Evolutionary conservation across 2,329 filamentous ascomycete genomes (phyloP).

Genomic region (Pseudodiploospora longispora): DNA sequence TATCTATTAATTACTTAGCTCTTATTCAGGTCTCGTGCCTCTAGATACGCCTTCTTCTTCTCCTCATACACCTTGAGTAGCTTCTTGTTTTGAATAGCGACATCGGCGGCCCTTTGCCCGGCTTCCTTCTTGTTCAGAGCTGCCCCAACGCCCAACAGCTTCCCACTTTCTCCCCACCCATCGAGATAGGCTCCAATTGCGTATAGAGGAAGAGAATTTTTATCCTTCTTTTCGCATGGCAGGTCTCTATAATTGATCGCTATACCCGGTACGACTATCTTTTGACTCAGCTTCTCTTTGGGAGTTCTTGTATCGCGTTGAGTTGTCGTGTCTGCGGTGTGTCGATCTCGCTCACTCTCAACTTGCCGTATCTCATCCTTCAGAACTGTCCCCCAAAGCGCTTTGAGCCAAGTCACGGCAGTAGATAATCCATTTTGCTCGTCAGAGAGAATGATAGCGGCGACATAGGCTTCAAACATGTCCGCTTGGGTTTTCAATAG

Average conservation of each 20-base stretch:
- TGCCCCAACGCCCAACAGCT: slow-evolving; percentile 54
- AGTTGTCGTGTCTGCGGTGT: slow-evolving; percentile 4
- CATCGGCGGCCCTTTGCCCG: slow-evolving; percentile 55
- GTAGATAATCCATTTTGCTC: slow-evolving; percentile 51
- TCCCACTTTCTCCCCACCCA: slow-evolving; percentile 59
- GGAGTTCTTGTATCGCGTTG: slow-evolving; percentile 6
- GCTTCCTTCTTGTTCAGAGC: slow-evolving; percentile 63
- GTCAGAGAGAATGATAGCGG: slow-evolving; percentile 65
- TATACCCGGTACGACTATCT: slow-evolving; percentile 48
- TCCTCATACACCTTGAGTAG: slow-evolving; percentile 43
- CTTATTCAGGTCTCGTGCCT: slow-evolving; percentile 14
- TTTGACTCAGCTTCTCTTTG: slow-evolving; percentile 22
- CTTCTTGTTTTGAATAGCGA: slow-evolving; percentile 59
- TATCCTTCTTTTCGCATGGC: slow-evolving; percentile 44
- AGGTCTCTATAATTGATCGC: slow-evolving; percentile 55
- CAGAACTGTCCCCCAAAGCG: slow-evolving; percentile 64
- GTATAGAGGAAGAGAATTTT: slow-evolving; percentile 48
- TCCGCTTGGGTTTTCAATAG: slow-evolving; percentile 72
- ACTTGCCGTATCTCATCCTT: slow-evolving; percentile 39
- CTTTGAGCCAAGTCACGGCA: slow-evolving; percentile 63
- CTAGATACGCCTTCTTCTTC: slow-evolving; percentile 38
- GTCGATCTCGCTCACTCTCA: slow-evolving; percentile 7
- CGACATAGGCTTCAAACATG: slow-evolving; percentile 86
- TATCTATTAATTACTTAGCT: too few species aligned
- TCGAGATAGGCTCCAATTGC: slow-evolving; percentile 57